These are phyloP conservation scores for Argentina anserina DNA, from an alignment of 306 rosid species.

Conservation along the genomic window DNA sequence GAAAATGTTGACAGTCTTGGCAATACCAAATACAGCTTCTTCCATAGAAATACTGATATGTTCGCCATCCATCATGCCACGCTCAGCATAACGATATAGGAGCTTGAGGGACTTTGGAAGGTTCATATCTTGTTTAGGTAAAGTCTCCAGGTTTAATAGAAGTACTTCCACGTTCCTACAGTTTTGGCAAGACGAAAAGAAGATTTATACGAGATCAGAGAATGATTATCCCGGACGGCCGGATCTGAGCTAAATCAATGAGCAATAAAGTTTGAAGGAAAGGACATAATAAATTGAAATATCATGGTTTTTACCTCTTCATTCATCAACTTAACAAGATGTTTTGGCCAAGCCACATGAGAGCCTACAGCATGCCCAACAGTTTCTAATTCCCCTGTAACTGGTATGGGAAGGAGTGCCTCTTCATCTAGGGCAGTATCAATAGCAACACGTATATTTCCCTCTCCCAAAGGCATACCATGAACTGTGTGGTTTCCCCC, in stretches of 20 bases:
- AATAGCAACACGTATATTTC: conserved; percentile 4
- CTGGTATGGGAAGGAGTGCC: conserved; percentile 1
- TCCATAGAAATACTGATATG: conserved; percentile 1
- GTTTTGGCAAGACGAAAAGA: background rate
- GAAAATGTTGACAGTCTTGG: conserved; percentile 1
- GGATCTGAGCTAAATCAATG: background rate
- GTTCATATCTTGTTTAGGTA: conserved; percentile 9
- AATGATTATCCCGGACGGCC: background rate
- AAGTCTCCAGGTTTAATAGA: background rate
- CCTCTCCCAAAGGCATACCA: background rate
- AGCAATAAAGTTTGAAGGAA: background rate
- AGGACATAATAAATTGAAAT: background rate
- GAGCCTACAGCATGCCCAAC: conserved; percentile 12
- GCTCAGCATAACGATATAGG: conserved; percentile 12
- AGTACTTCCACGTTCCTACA: background rate
- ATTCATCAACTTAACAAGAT: conserved; percentile 3
- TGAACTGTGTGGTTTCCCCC: background rate
- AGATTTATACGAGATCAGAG: background rate
- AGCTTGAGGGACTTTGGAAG: conserved; percentile 14
- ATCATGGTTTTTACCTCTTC: conserved; percentile 2
- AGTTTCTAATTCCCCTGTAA: conserved; percentile 1
- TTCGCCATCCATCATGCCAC: conserved; percentile 5
- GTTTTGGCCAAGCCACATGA: background rate
- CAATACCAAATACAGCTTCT: conserved; percentile 13
- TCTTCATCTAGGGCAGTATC: conserved; percentile 9